phyloP scores from a whole-genome alignment of 345 rosid genomes.

The Anacardium occidentale region DNA sequence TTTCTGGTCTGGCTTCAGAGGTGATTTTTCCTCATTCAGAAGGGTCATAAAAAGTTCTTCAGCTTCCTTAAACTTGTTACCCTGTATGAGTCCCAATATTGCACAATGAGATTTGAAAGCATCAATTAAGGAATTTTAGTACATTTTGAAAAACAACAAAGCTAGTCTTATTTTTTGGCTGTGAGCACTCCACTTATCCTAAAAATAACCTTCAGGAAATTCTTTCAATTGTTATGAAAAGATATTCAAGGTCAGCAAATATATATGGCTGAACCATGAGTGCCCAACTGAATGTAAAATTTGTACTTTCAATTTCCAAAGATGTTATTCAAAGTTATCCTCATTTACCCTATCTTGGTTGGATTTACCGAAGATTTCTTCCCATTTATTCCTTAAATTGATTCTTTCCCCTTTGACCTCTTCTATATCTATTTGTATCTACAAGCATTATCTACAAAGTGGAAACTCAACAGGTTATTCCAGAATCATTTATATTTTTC shows the following conservation, averaged over 20 bases:
- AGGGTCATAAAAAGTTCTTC: conserved; percentile 79
- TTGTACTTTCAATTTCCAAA: background rate
- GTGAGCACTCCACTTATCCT: background rate
- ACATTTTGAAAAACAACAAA: background rate
- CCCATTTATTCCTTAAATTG: background rate
- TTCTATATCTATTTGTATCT: background rate
- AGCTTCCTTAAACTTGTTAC: conserved; percentile 80
- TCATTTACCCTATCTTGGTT: background rate
- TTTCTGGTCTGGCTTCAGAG: conserved; percentile 82
- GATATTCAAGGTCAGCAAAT: background rate
- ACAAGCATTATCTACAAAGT: background rate
- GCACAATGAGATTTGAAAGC: conserved; percentile 9
- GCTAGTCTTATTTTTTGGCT: conserved; percentile 1
- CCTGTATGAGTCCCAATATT: conserved; percentile 38
- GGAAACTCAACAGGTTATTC: background rate
- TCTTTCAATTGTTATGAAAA: background rate
- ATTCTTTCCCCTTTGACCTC: background rate
- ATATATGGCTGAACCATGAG: background rate
- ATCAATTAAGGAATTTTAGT: background rate
- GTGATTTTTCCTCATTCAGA: conserved; percentile 61
- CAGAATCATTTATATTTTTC: background rate
- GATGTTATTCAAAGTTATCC: background rate
- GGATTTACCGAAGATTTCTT: background rate
- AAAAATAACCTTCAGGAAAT: background rate
- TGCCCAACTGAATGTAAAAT: background rate